phyloP scores from a whole-genome alignment of 371 early-diverging fungal genomes.

The Cokeromyces recurvatus region DNA sequence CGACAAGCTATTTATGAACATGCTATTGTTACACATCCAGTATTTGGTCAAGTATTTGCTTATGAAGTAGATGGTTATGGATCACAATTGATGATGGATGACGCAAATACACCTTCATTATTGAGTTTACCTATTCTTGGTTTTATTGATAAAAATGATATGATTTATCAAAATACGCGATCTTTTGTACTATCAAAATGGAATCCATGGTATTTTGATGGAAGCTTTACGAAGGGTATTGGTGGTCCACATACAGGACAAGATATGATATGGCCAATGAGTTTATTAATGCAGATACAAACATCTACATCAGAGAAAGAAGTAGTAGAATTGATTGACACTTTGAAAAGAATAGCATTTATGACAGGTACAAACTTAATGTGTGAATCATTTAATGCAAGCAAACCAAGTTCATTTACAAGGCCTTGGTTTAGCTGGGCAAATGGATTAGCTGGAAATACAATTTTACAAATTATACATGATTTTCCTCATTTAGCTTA shows the following conservation, averaged over 20 bases:
- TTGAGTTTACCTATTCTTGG: constrained; percentile 56
- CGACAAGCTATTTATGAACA: constrained; percentile 42
- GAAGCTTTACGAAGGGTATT: constrained; percentile 41
- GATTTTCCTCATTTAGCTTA: constrained; percentile 21
- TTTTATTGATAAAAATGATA: constrained; percentile 39
- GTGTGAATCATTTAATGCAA: constrained; percentile 45
- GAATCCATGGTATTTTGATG: constrained; percentile 60
- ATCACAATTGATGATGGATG: constrained; percentile 57
- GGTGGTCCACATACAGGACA: constrained; percentile 55
- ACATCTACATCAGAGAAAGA: constrained; percentile 34
- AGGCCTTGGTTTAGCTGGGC: constrained; percentile 56
- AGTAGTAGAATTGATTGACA: constrained; percentile 29
- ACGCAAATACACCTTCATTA: constrained; percentile 60
- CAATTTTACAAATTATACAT: constrained; percentile 30
- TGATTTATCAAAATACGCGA: constrained; percentile 51
- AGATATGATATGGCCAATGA: constrained; percentile 40
- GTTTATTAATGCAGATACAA: constrained; percentile 28
- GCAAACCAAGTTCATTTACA: constrained; percentile 34
- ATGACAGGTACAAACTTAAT: constrained; percentile 31
- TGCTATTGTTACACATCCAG: constrained; percentile 46
- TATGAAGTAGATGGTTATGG: constrained; percentile 68
- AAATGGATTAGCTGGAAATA: constrained; percentile 45
- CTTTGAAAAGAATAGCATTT: constrained; percentile 26
- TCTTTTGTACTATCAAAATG: constrained; percentile 40
- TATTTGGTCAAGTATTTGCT: constrained; percentile 50